Percentiles rank a stretch among this genome's conserved stretches.
phyloP scores from a whole-genome alignment of 371 early-diverging fungal species.

The Mortierella polycephala region DNA sequence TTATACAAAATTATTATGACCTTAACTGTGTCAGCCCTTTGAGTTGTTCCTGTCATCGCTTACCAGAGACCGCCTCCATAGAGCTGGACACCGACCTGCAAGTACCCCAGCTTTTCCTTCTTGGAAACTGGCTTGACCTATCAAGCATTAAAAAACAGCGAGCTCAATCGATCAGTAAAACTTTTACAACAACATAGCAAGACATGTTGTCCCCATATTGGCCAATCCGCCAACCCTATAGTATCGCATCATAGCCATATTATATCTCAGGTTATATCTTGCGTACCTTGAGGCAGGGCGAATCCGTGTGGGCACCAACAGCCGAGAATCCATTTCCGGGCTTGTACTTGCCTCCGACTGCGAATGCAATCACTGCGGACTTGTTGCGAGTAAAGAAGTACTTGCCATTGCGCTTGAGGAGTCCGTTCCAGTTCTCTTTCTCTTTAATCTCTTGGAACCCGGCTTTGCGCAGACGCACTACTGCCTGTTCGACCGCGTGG shows the following conservation, averaged over 20 bases:
- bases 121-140: conserved; percentile 95
- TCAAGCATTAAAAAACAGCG: not conserved
- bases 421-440: conserved; percentile 80
- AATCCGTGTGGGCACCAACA: conserved; percentile 97
- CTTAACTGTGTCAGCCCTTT: no score
- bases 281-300: conserved; percentile 92
- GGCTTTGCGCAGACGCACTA: conserved; percentile 69
- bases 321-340: conserved; percentile 89
- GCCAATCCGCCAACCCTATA: no score
- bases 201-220: not conserved
- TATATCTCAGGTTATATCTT: no score
- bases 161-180: not conserved
- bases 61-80: conserved; percentile 97
- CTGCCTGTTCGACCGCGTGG: conserved; percentile 88
- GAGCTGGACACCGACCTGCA: conserved; percentile 90
- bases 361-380: conserved; percentile 92
- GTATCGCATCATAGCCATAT: no score
- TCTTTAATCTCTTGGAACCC: conserved; percentile 92
- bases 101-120: conserved; percentile 83
- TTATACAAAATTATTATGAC: no score
- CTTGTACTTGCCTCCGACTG: conserved; percentile 87
- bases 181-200: not conserved
- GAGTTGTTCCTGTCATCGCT: not conserved
- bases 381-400: conserved; percentile 97
- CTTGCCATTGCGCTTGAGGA: conserved; percentile 80